Evolutionary conservation across 2,329 filamentous ascomycete species (phyloP), one percentile per base, ranked within the genome.

Genomic region (Xylaria sp.): DNA sequence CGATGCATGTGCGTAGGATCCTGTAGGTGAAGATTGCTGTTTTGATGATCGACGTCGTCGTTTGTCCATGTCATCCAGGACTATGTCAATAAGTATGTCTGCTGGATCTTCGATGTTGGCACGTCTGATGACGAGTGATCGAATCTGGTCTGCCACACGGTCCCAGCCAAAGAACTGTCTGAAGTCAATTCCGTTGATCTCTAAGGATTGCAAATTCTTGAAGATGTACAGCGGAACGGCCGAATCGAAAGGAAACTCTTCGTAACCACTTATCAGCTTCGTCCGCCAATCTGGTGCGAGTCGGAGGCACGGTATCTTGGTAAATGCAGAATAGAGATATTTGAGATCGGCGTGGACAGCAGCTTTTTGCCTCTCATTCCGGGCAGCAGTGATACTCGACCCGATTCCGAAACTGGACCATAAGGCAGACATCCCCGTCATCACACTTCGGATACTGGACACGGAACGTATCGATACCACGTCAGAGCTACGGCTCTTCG

Each of bases 131-230:
- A 90, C 94, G 60, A 99, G 79, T 58, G 91, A 95, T 55, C 92
- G 87, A 59, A 99, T 77, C 71, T 97, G 92, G 69, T 99, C 94
- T 7, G 94, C 90, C 51, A 97, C 76, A 54, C 90, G 86, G 71
- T 99, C 93, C 94, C 94, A 99, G 53, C 94, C 94, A 73, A 92
- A 96, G 75, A 97, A 97, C 65, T 96, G 92, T 57, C 94, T 86
- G 70, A 96, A 97, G 73, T 99, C 94, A 69, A 97, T 89, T 74
- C 95, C 92, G 75, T 88, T 92, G 48, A 99, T 90, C 72, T 99
- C 94, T 60, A 99, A 80, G 19, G 91, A 89, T 73, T 93, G 93
- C 49, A 97, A 78, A 64, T 97, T 99, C 76, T 99, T 97, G 83
- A 99, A 97, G 7, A 90, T 90, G 71, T 96, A 89, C n/a, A 99